Evolutionary conservation across 306 rosid genomes (phyloP).

Genomic region (Gillenia trifoliata): DNA sequence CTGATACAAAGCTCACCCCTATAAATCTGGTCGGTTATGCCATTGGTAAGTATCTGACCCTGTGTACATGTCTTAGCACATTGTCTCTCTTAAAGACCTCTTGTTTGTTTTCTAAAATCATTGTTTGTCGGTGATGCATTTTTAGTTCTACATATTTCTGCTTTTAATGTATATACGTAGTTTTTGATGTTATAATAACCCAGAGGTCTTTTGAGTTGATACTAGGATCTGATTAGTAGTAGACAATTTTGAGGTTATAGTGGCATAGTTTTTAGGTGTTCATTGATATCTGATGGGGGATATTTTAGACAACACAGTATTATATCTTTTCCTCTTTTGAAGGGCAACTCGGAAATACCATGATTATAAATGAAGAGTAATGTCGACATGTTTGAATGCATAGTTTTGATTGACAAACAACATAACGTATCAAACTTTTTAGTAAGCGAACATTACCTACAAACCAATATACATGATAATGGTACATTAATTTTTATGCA

Average conservation of each 20-base stretch:
- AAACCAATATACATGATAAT: not conserved
- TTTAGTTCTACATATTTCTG: not conserved
- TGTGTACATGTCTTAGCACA: slow-evolving; percentile 5
- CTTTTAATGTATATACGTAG: not conserved
- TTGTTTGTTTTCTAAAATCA: not conserved
- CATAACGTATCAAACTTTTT: not conserved
- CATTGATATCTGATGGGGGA: not conserved
- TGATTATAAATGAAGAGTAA: not conserved
- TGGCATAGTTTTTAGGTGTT: not conserved
- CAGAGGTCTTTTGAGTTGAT: not conserved
- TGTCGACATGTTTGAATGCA: not conserved
- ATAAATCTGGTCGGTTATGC: slow-evolving; percentile 91
- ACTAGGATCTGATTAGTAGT: not conserved
- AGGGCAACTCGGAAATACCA: not conserved
- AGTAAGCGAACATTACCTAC: not conserved
- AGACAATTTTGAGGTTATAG: not conserved
- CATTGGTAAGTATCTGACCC: slow-evolving; percentile 60
- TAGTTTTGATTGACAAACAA: not conserved
- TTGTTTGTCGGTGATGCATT: not conserved
- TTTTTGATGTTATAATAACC: not conserved
- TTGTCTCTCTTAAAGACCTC: not conserved
- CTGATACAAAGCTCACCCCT: slow-evolving; percentile 85
- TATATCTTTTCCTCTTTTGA: not conserved
- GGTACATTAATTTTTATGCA: slow-evolving; percentile 24
- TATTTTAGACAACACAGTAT: not conserved